phyloP scores from a whole-genome alignment of 108 stramenopile genomes.

The Nitzschia inconspicua region DNA sequence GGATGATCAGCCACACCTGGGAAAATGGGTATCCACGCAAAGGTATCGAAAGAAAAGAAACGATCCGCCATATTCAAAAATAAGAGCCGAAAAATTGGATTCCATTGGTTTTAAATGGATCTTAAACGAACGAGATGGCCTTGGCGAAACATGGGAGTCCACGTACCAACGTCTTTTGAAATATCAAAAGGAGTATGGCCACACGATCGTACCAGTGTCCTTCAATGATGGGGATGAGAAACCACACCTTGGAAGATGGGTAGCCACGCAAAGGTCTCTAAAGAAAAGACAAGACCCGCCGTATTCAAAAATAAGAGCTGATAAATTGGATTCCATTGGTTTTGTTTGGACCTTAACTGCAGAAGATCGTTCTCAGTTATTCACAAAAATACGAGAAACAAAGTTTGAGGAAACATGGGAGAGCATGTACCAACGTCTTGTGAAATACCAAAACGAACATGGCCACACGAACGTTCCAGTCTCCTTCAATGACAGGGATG shows the following conservation, averaged over 20 bases:
- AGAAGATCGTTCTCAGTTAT: no score
- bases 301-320: slow-evolving; percentile 3
- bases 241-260: slow-evolving; percentile 4
- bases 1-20: background rate
- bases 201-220: slow-evolving; percentile 2
- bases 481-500: background rate
- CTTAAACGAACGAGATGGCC: no score
- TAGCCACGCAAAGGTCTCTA: slow-evolving; percentile 1
- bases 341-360: no score
- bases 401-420: no score
- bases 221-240: background rate
- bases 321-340: slow-evolving; percentile 9
- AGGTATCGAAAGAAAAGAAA: slow-evolving; percentile 4
- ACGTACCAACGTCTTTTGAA: slow-evolving; percentile 9
- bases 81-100: slow-evolving; percentile 1
- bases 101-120: slow-evolving; percentile 7
- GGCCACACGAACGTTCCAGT: background rate
- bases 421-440: background rate
- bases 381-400: no score
- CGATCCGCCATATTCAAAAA: background rate
- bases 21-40: slow-evolving; percentile 8
- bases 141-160: slow-evolving; percentile 8
- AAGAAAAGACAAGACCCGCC: no score
- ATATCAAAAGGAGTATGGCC: slow-evolving; percentile 10
- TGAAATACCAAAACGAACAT: background rate